Evolutionary conservation across 371 early-diverging fungal species (phyloP), one percentile per base, ranked within the genome.

Genomic region (Syncephalis plumigaleata): DNA sequence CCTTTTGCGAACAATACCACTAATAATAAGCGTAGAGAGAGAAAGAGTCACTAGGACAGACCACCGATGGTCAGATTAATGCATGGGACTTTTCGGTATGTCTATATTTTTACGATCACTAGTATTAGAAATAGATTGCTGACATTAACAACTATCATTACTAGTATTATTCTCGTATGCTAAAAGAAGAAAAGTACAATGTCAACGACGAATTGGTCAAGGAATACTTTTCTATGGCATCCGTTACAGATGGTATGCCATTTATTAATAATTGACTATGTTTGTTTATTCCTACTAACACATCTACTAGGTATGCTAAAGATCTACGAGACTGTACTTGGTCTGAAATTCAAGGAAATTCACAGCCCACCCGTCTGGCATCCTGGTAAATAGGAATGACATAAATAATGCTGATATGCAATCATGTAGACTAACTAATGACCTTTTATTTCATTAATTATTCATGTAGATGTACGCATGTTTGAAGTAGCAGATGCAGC

Each of bases 131-230:
- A 7, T 7, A 31, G 11, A 4, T 4, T 11, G 4, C 11, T 7
- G 4, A 42, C 52, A 53, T 23, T 16, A 15, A 5, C n/a, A 44
- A n/a, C 21, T 44, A n/a, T 23, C 7, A 44, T 25, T 44, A n/a
- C 42, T 67, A 64, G 49, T 90, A 80, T 60, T 87, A 85, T 56
- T 54, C 75, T 42, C 74, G 71, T 46, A 64, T 79, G 45, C 56
- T 83, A 27, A 66, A 83, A 45, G 79, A 79, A 51, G 74, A 67
- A 40, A 64, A 78, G 47, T 86, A 80, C 52, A 51, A 72, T 24
- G 74, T 89, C 38, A 79, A 82, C 48, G 73, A 84, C 47, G 79
- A 84, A 49, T 58, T 75, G 50, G 75, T 87, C 59, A 81, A 83
- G 55, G 59, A 83, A 54, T 87, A 79, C 57, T 85, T 87, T 52